phyloP scores from a whole-genome alignment of 2,329 filamentous ascomycete species.

The Pestalotiopsis fici region DNA sequence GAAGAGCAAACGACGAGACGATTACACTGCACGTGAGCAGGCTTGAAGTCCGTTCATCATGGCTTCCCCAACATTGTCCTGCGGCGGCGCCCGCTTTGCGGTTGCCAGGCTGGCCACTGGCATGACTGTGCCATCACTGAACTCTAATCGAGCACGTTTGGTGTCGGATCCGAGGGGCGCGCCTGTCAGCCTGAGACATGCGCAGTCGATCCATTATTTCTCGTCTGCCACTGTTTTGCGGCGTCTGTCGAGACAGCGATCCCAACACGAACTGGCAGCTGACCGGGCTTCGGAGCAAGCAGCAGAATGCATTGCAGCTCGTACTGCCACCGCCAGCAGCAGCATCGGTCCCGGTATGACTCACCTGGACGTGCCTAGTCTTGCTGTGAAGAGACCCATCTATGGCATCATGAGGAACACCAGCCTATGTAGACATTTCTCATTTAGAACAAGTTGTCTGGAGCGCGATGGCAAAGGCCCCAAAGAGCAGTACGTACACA shows the following conservation, averaged over 20 bases:
- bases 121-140: neutral
- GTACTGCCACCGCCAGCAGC: neutral
- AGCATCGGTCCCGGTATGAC: neutral
- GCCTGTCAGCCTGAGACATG: neutral
- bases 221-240: neutral
- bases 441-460: neutral
- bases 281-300: neutral
- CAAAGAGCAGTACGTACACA: slow-evolving; percentile 7
- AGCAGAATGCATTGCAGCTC: neutral
- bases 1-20: slow-evolving; percentile 12
- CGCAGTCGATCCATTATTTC: neutral
- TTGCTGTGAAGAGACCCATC: neutral
- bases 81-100: neutral
- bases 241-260: neutral
- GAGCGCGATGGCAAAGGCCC: slow-evolving; percentile 1
- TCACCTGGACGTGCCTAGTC: neutral
- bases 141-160: neutral
- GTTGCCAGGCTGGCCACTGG: neutral
- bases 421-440: slow-evolving; percentile 4
- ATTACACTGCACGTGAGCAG: slow-evolving; percentile 15
- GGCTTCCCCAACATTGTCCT: neutral
- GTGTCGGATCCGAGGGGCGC: too few species aligned
- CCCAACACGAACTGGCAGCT: neutral
- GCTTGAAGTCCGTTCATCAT: neutral
- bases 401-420: neutral